phyloP scores from a whole-genome alignment of 768 basidiomycete genomes.

The Neoboletus magnificus region DNA sequence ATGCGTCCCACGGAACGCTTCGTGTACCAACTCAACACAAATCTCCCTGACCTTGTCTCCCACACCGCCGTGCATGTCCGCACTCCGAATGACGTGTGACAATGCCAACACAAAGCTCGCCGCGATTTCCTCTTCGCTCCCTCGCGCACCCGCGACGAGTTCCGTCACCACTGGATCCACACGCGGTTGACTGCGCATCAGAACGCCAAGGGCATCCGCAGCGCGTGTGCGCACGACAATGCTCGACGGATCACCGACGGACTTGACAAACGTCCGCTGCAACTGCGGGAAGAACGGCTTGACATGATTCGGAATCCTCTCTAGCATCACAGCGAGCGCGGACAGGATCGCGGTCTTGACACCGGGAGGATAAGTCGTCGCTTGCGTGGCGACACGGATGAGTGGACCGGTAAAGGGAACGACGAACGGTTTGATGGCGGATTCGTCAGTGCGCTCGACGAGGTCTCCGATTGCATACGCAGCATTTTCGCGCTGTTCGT shows the following conservation, averaged over 20 bases:
- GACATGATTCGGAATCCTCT: conserved; percentile 82
- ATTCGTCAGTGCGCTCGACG: conserved; percentile 81
- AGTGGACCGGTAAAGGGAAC: conserved; percentile 95
- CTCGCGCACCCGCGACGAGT: conserved; percentile 58
- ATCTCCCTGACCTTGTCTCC: conserved; percentile 72
- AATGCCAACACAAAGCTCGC: conserved; percentile 75
- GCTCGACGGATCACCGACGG: conserved; percentile 76
- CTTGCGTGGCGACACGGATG: too few species aligned
- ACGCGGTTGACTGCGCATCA: conserved; percentile 88
- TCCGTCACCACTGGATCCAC: conserved; percentile 96
- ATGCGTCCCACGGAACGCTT: conserved; percentile 72
- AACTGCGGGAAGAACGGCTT: conserved; percentile 99
- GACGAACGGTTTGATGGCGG: conserved; percentile 90
- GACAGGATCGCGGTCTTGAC: conserved; percentile 91
- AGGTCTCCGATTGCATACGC: conserved; percentile 97
- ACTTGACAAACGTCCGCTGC: conserved; percentile 95
- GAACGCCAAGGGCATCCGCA: conserved; percentile 76
- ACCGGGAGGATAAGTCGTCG: conserved; percentile 85
- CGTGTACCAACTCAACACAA: conserved; percentile 70
- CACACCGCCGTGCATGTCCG: conserved; percentile 56
- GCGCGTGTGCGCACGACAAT: conserved; percentile 77
- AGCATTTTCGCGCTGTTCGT: conserved; percentile 93
- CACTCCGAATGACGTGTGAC: conserved; percentile 69
- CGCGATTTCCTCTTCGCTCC: conserved; percentile 66
- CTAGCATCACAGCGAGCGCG: conserved; percentile 82